Evolutionary conservation across 176 grass and related monocot genomes (phyloP).

Genomic region (Coix lacrymajobi): DNA sequence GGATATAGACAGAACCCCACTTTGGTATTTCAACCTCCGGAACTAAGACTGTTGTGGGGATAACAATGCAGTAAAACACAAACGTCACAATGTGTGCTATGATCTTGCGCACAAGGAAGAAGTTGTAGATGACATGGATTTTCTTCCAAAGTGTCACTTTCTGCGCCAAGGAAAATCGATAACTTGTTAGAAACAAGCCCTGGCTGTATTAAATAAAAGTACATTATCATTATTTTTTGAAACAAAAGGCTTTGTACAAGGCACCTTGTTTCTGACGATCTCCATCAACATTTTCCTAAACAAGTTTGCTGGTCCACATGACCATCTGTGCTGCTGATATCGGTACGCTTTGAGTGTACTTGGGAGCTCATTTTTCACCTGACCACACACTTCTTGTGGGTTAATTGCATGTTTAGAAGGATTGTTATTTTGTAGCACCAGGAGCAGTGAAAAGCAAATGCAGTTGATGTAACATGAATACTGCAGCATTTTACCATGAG

Average conservation of each 20-base stretch:
- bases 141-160: conserved; percentile 78
- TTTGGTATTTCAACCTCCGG: conserved; percentile 74
- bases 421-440: too few relatives aligned
- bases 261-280: conserved; percentile 71
- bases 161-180: conserved; percentile 34
- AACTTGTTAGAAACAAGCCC: conserved; percentile 23
- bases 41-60: conserved; percentile 58
- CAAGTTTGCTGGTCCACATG: conserved; percentile 68
- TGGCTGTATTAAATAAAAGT: not conserved
- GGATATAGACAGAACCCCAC: conserved; percentile 76
- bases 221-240: not conserved
- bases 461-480: not conserved
- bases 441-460: not conserved
- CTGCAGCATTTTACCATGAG: conserved; percentile 42
- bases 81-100: conserved; percentile 72
- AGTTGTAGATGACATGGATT: conserved; percentile 76
- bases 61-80: conserved; percentile 78
- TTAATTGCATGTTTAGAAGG: not conserved
- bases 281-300: conserved; percentile 82
- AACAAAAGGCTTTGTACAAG: not conserved
- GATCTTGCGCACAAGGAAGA: conserved; percentile 79
- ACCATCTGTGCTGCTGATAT: conserved; percentile 88
- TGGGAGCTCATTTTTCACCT: conserved; percentile 86
- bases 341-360: conserved; percentile 69
- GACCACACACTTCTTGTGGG: not conserved